Base-by-base conservation (phyloP, 2,329 filamentous ascomycete genomes). In the Aspergillus clavatus region DNA sequence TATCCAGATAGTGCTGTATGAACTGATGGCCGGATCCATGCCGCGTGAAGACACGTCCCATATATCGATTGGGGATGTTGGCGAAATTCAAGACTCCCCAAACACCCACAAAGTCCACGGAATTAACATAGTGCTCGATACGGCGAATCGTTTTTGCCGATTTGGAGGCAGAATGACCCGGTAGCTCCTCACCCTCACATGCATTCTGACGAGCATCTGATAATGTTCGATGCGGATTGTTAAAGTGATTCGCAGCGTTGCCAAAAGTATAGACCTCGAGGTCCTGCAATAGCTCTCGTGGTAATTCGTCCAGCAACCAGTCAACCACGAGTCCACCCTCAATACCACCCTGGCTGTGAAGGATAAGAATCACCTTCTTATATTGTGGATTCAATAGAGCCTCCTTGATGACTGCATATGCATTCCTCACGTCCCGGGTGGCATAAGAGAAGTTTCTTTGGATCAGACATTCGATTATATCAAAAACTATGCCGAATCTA, bases 111-210 rank as follows among this genome's bases (percentile, higher is more conserved):
- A 88, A 86, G 56, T 93, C 87, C 12, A 74, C 77, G 7, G 76
- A 77, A 60, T 90, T 86, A 2, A 83, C 84, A 58, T 90, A 93
- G 65, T 93, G 87, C 66, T 93, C 87, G 29, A 93, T 83, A 53
- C 89, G 77, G 5, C 78, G 75, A 41, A 91, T 82, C 2, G 78
- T 78, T 31, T 53, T 44, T 7, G 26, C 23, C 4, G 4, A 5
- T 11, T 11, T 35, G 16, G 14, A 3, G 5, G 38, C 26, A 12
- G 22, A 8, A 12, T 8, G 12, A 16, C 10, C 14, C 23, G 10
- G 23, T 5, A 27, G 4, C 47, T 44, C 6, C 33, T 31, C 8
- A 7, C 14, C 12, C 18, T 23, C 28, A 23, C 21, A n/a, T 41
- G 22, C 16, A 7, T 7, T 3, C n/a, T 21, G 10, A 43, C 11